Conservation (phyloP, 2,329 filamentous ascomycete genomes). For the Fusarium armeniacum region DNA sequence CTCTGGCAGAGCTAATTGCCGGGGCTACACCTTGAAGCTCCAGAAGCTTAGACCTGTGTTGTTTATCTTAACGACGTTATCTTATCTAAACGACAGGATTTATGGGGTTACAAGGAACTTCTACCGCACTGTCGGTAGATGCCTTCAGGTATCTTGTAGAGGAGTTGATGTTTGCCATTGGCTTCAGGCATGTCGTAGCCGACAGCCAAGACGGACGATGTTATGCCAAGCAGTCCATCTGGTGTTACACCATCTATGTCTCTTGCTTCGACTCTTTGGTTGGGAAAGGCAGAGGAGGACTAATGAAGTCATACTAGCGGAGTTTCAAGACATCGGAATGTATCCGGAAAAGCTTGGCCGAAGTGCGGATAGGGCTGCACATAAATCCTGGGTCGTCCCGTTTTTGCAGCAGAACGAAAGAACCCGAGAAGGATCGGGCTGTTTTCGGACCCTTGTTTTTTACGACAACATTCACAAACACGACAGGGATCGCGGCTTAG, state of each 20-base stretch:
- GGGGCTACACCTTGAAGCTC: background rate
- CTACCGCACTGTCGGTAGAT: background rate
- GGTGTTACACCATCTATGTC: rapidly evolving
- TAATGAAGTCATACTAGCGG: background rate
- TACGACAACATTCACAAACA: background rate
- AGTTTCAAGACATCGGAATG: background rate
- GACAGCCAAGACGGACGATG: too few relatives aligned
- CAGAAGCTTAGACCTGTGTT: background rate
- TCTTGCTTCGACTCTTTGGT: background rate
- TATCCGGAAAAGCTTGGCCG: background rate
- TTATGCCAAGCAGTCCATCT: background rate
- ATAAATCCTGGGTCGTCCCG: too few relatives aligned
- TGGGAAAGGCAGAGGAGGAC: background rate
- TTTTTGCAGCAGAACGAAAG: background rate
- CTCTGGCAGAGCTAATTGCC: background rate
- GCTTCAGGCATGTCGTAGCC: rapidly evolving
- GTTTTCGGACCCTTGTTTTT: background rate
- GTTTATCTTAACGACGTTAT: background rate
- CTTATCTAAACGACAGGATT: constrained; percentile 1
- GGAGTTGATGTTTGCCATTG: background rate
- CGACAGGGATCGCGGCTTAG: background rate
- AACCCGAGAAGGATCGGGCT: background rate
- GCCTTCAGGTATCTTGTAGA: background rate
- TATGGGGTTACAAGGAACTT: background rate
- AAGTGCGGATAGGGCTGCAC: background rate